Evolutionary conservation across 2,329 filamentous ascomycete species (phyloP), one percentile per base, ranked within the genome.

Genomic region (Metarhizium album): DNA sequence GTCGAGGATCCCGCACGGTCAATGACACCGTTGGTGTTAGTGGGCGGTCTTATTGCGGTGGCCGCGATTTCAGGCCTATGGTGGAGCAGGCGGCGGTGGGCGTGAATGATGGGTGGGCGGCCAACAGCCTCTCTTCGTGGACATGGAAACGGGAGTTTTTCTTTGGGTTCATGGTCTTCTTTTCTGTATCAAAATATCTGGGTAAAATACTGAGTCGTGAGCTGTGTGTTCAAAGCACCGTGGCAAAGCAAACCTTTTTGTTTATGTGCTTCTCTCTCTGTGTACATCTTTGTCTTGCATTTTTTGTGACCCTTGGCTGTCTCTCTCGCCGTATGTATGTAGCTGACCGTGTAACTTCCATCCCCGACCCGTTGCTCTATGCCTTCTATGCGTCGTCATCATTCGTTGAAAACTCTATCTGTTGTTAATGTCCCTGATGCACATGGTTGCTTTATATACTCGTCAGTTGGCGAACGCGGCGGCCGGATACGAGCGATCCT

Each of bases 401-500:
- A 43, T 43, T 43, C 40, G 16, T 38, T 40, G 16, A 4, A 29
- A 29, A 40, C 45, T 35, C n/a, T 14, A 49, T 52, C 20, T 16
- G n/a, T 16, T 8, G 6, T 20, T 9, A 40, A 2, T 3, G 2
- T 11, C 37, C 37, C 37, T 16, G 9, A 20, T n/a, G n/a, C n/a
- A 16, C 5, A 20, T 6, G 18, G 4, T 9, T 11, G 2, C 22
- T 4, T 18, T 14, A 18, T 37, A 14, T 33, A 38, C 27, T 33
- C 20, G 33, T 53, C 57, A 72, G 40, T 65, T 70, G 16, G 74
- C 76, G 64, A 83, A 84, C 9, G 80, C 80, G 7, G 80, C 80
- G 11, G 78, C 74, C 2, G 81, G 80, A 58, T 84, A 84, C 1
- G 76, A 69, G 48, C 81, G 71, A 53, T 83, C 79, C 56, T 72